Evolutionary conservation across 1,139 yeast genomes (phyloP).

Genomic region (Debaryomyces robertsiae): DNA sequence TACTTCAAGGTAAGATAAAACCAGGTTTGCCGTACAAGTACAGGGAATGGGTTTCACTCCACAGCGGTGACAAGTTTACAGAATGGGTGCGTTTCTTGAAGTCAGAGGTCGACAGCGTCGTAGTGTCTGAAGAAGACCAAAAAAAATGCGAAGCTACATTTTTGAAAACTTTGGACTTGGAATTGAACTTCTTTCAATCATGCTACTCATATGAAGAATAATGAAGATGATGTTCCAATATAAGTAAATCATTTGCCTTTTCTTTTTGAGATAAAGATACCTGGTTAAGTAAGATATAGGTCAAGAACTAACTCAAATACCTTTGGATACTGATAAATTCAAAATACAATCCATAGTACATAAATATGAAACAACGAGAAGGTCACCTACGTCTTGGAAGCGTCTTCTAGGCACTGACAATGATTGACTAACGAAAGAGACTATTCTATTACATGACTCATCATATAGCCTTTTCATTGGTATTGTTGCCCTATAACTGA

Average conservation of each 20-base stretch:
- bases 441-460: too few species aligned
- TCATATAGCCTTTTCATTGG: too few species aligned
- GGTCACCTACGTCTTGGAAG: too few species aligned
- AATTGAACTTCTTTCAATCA: slow-evolving; percentile 47
- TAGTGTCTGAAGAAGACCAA: slow-evolving; percentile 16
- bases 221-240: slow-evolving; percentile 9
- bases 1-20: slow-evolving; percentile 22
- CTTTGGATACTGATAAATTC: too few species aligned
- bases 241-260: neutral
- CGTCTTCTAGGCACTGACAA: too few species aligned
- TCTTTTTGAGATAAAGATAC: too few species aligned
- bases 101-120: slow-evolving; percentile 45
- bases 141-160: slow-evolving; percentile 35
- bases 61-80: slow-evolving; percentile 49
- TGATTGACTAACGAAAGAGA: too few species aligned
- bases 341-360: too few species aligned
- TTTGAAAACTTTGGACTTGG: slow-evolving; percentile 37
- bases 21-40: slow-evolving; percentile 43
- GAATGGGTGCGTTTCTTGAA: slow-evolving; percentile 50
- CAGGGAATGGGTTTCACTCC: slow-evolving; percentile 54
- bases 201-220: slow-evolving; percentile 37
- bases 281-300: too few species aligned
- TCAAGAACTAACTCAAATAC: too few species aligned
- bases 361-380: too few species aligned
- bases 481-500: too few species aligned